Base-by-base conservation (phyloP, 2,329 filamentous ascomycete species). In the Botrytis galanthina region DNA sequence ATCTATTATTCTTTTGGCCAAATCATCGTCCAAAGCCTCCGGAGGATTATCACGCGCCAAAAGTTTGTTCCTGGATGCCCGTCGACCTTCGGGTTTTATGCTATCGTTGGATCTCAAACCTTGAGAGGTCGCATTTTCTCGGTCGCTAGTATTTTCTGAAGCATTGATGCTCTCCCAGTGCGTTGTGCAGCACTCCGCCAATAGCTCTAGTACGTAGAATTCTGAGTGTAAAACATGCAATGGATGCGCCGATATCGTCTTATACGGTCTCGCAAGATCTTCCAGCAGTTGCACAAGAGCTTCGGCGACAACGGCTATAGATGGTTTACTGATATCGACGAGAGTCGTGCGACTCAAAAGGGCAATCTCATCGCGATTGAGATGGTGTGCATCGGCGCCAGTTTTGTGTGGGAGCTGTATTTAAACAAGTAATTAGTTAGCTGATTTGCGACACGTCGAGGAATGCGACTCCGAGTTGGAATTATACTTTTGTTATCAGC, bases 161-260 rank as follows among this genome's bases (percentile, higher is more conserved):
- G 61, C 44, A 42, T 84, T 82, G 61, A 86, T 79, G 57, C 83
- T 81, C 42, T 85, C 82, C 89, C 89, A 91, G 79, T 90, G 86
- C 71, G 87, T 86, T 69, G 86, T 85, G 77, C 89, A 92, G 79
- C 90, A 92, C 78, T 92, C 89, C 79, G 89, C 88, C 51, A 90
- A 84, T 60, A 92, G 83, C 66, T 87, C 85, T 68, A 92, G 81
- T n/a, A 91, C 83, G 77, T 90, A 92, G 66, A 90, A 83, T 80
- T 92, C 90, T 29, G 90, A 91, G 64, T 88, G 84, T 46, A 91
- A 82, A 70, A 92, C 84, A 78, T 91, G 88, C 54, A 85, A 82
- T 3, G 89, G 89, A 77, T 90, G 89, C 35, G 83, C 82, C 63
- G 85, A 81, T 72, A 88, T 82, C 37, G 76, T 81, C 75, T 85